Conservation (phyloP, 768 basidiomycete genomes). For the Pulveroboletus sp. region DNA sequence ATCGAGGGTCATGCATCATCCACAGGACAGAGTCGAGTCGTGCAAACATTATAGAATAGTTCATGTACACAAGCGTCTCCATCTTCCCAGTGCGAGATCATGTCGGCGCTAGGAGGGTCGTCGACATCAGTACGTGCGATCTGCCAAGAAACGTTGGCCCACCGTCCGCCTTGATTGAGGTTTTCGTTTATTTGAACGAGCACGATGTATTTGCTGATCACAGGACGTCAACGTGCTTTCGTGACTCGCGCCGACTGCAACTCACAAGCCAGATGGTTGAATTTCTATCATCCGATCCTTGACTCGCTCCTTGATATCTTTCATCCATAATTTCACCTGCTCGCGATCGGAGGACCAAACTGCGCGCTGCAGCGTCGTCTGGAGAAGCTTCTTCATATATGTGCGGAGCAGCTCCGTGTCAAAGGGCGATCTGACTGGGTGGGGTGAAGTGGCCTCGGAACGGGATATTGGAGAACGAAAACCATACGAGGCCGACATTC, state of each 20-base stretch:
- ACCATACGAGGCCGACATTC: conserved; percentile 32
- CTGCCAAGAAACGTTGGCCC: conserved; percentile 21
- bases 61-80: conserved; percentile 76
- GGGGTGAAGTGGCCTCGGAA: conserved; percentile 53
- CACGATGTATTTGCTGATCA: conserved; percentile 78
- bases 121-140: conserved; percentile 5
- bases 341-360: conserved; percentile 73
- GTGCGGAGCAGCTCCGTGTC: conserved; percentile 69
- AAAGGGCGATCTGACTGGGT: conserved; percentile 52
- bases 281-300: conserved; percentile 87
- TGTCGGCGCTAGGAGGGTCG: conserved; percentile 56
- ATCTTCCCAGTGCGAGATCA: conserved; percentile 89
- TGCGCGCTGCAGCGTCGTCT: conserved; percentile 61
- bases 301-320: conserved; percentile 79
- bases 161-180: conserved; percentile 82
- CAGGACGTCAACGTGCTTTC: conserved; percentile 14
- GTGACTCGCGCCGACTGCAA: conserved; percentile 14
- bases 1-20: conserved; percentile 9
- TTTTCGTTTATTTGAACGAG: conserved; percentile 85
- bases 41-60: conserved; percentile 72
- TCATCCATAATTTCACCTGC: conserved; percentile 71
- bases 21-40: conserved; percentile 4
- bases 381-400: conserved; percentile 81
- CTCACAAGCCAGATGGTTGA: conserved; percentile 80
- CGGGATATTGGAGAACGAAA: conserved; percentile 62